Conservation (phyloP, 1,139 yeast genomes). For the Scheffersomyces cryptocercus region DNA sequence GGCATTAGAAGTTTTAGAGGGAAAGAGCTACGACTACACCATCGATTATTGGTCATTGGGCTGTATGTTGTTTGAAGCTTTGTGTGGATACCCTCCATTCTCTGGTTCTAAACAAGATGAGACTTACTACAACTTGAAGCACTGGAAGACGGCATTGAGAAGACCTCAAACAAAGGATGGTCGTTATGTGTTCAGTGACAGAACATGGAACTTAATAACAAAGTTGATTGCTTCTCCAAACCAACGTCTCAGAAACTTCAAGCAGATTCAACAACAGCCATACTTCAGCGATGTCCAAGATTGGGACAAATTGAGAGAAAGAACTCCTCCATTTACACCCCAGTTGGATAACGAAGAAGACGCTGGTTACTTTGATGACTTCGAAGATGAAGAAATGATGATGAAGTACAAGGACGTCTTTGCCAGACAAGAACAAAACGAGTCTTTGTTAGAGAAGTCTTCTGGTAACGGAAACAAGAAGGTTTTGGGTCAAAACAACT, state of each 20-base stretch:
- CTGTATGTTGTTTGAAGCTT: slow-evolving; percentile 88
- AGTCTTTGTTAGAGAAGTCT: slow-evolving; percentile 63
- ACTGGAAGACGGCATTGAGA: slow-evolving; percentile 86
- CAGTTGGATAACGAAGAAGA: slow-evolving; percentile 96
- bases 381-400: slow-evolving; percentile 95
- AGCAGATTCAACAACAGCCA: slow-evolving; percentile 74
- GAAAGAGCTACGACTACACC: slow-evolving; percentile 89
- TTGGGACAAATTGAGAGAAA: slow-evolving; percentile 68
- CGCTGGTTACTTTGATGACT: slow-evolving; percentile 98
- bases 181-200: slow-evolving; percentile 86
- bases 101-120: slow-evolving; percentile 93
- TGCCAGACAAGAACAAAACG: slow-evolving; percentile 84
- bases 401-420: slow-evolving; percentile 96
- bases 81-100: slow-evolving; percentile 96
- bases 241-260: slow-evolving; percentile 72
- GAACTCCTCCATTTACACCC: slow-evolving; percentile 93
- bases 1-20: slow-evolving; percentile 97
- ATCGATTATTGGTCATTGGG: slow-evolving; percentile 99
- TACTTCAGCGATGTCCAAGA: slow-evolving; percentile 79
- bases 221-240: slow-evolving; percentile 79
- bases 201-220: slow-evolving; percentile 91
- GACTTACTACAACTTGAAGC: slow-evolving; percentile 88
- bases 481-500: slow-evolving; percentile 49
- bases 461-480: slow-evolving; percentile 36
- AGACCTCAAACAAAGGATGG: slow-evolving; percentile 95